These are phyloP conservation scores for Microsporum canis DNA, from an alignment of 2,329 filamentous ascomycete genomes.

Conservation along the genomic window DNA sequence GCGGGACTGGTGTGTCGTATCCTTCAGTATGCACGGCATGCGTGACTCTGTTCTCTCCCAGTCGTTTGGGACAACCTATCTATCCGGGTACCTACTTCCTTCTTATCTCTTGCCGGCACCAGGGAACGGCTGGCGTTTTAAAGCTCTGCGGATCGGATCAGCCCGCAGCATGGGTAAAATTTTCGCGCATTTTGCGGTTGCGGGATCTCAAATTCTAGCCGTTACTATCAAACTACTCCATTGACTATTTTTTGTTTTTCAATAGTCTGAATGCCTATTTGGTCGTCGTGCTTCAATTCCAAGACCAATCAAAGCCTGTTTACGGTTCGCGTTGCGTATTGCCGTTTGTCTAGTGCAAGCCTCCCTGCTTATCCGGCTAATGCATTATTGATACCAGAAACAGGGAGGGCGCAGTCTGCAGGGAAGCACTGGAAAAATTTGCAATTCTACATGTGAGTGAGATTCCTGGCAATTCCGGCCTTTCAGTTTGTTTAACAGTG, in stretches of 20 bases:
- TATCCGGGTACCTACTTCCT: neutral
- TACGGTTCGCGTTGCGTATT: neutral
- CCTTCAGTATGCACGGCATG: neutral
- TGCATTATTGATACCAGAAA: neutral
- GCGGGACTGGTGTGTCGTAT: neutral
- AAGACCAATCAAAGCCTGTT: neutral
- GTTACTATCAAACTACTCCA: neutral
- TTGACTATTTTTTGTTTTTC: neutral
- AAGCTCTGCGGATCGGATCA: neutral
- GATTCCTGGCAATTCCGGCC: neutral
- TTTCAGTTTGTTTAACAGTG: neutral
- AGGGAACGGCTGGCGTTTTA: neutral
- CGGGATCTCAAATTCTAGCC: neutral
- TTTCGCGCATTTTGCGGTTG: neutral
- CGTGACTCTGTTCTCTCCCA: neutral
- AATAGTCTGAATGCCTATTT: neutral
- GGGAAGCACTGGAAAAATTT: neutral
- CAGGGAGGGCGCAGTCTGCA: neutral
- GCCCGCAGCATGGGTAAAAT: neutral
- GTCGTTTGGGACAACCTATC: neutral
- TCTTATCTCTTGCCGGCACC: neutral
- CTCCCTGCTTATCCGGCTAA: constrained; percentile 1
- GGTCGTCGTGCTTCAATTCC: constrained; percentile 2
- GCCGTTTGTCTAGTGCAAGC: constrained; percentile 1
- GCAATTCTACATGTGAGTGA: neutral